Conservation (phyloP, 345 rosid species). For the Lepidium didymum region DNA sequence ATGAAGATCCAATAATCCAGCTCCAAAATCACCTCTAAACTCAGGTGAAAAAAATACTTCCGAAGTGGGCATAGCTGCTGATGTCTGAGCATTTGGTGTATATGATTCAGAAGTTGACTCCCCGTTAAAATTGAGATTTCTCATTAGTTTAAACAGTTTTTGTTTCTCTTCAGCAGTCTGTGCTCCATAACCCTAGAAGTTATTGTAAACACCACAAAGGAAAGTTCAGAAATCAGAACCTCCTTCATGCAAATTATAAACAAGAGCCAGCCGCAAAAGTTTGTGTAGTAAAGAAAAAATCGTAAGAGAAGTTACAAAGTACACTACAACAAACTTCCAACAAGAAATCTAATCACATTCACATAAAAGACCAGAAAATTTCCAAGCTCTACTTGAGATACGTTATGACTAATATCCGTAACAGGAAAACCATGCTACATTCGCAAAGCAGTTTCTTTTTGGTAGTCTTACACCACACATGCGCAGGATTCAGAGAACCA, state of each 20-base stretch:
- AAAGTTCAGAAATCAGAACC: not conserved
- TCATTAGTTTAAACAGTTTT: conserved; percentile 84
- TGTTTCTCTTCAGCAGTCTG: conserved; percentile 98
- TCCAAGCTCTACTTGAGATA: not conserved
- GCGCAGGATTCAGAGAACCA: not conserved
- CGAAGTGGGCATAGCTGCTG: conserved; percentile 48
- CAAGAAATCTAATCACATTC: not conserved
- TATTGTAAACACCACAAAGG: conserved; percentile 10
- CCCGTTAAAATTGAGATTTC: conserved; percentile 89
- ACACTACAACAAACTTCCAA: not conserved
- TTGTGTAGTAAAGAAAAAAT: not conserved
- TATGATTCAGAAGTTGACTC: conserved; percentile 76
- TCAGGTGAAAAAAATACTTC: conserved; percentile 86
- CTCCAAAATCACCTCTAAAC: conserved; percentile 97
- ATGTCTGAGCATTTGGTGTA: conserved; percentile 57
- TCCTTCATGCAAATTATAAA: not conserved
- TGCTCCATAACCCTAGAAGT: conserved; percentile 78
- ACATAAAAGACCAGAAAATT: not conserved
- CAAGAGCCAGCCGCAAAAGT: not conserved
- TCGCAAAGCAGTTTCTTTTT: not conserved
- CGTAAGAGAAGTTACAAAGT: not conserved
- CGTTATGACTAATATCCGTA: not conserved
- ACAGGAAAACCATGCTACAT: not conserved
- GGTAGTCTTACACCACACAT: not conserved
- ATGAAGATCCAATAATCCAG: conserved; percentile 97